Evolutionary conservation across 1,284 basidiomycete genomes (phyloP), one percentile per base, ranked within the genome.

Genomic region (Phylloporus sp.): DNA sequence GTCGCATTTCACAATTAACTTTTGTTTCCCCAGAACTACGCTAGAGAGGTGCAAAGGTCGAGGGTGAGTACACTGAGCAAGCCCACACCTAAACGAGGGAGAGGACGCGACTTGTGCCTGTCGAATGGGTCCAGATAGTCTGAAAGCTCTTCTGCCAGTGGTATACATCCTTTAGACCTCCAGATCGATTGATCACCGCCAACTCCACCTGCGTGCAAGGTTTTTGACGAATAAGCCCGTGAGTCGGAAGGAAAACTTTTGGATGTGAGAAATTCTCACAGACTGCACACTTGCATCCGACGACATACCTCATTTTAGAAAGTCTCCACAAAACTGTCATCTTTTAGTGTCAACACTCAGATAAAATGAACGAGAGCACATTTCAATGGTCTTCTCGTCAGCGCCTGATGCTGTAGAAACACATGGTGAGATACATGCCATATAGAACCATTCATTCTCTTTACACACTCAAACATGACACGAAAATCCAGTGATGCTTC

Each of bases 231-330:
- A 43, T 15, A 19, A 43, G 43, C 19, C 8, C 2, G 39, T 39
- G 5, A 25, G 20, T 52, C 23, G 49, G 25, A 25, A 25, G 49
- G 12, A 52, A 25, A 52, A 25, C 27, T 14, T 57, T 20, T 43
- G 8, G 14, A 10, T 27, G 35, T 52, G 14, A 67, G 72, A 43
- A 63, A 61, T 61, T 77, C 66, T 43, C 74, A 75, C 68, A 19
- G 11, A n/a, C 15, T 1, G 3, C 53, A 1, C 55, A 2, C 23
- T 1, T 56, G 2, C 14, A 19, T 37, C 74, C 74, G 76, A 64
- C 43, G 32, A 75, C 73, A 78, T 70, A 67, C 66, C 76, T 47
- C 19, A 17, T 67, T 74, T 63, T 63, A 66, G 76, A 71, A 76
- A 62, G 27, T 64, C 74, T 73, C 74, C 47, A n/a, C 14, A n/a